These are phyloP conservation scores for Curvularia lunata DNA, from an alignment of 2,329 filamentous ascomycete genomes.

Conservation along the genomic window DNA sequence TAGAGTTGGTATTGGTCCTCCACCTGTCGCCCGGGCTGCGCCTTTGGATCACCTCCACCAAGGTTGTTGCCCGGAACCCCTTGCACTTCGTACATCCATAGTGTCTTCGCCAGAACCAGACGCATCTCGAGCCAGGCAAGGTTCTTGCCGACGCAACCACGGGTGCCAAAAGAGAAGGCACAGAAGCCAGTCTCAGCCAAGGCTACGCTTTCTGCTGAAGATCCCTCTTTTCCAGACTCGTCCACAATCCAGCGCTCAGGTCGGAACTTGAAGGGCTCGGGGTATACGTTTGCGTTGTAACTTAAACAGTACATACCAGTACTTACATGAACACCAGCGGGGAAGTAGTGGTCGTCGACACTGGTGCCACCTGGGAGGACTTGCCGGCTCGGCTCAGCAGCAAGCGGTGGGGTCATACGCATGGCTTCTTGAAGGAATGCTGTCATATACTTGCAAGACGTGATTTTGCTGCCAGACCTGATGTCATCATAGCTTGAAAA, in stretches of 20 bases:
- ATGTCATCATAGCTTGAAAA: slow-evolving; percentile 31
- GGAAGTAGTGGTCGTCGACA: slow-evolving; percentile 28
- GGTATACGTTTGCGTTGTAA: slow-evolving; percentile 25
- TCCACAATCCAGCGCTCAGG: slow-evolving; percentile 38
- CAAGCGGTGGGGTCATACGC: slow-evolving; percentile 31
- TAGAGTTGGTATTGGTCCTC: slow-evolving; percentile 37
- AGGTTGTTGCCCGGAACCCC: slow-evolving; percentile 27
- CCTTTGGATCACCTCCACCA: slow-evolving; percentile 28
- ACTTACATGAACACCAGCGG: slow-evolving; percentile 23
- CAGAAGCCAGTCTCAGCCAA: slow-evolving; percentile 24
- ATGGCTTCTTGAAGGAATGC: slow-evolving; percentile 32
- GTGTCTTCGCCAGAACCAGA: slow-evolving; percentile 34
- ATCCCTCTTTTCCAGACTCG: slow-evolving; percentile 18
- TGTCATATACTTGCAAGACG: slow-evolving; percentile 30
- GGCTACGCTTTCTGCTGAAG: slow-evolving; percentile 23
- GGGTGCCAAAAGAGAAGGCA: slow-evolving; percentile 36
- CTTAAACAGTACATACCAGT: slow-evolving; percentile 24
- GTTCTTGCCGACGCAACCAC: slow-evolving; percentile 43
- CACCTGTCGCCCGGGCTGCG: slow-evolving; percentile 23
- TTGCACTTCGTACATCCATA: slow-evolving; percentile 31
- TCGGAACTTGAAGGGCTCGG: slow-evolving; percentile 31
- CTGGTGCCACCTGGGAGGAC: slow-evolving; percentile 30
- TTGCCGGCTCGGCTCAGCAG: slow-evolving; percentile 27
- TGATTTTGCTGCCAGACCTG: slow-evolving; percentile 21
- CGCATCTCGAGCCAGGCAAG: slow-evolving; percentile 39